These are phyloP conservation scores for Phaseolus coccineus DNA, from an alignment of 331 rosid genomes.

Conservation along the genomic window DNA sequence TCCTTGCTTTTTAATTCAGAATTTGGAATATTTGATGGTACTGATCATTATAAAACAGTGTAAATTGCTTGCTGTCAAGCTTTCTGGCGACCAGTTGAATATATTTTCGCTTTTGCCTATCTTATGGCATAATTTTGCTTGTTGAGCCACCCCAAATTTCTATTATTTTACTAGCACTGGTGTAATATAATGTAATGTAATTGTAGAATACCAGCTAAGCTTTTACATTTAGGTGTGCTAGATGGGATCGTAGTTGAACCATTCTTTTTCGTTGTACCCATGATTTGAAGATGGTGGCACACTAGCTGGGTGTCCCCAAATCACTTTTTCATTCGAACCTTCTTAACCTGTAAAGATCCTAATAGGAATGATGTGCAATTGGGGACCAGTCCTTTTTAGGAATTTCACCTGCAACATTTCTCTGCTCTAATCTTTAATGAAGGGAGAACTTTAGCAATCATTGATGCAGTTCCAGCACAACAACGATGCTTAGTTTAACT, in stretches of 20 bases:
- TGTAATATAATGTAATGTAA: background rate
- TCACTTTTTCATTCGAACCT: constrained; percentile 43
- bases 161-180: constrained; percentile 1
- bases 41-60: background rate
- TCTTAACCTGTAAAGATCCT: constrained; percentile 14
- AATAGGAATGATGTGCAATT: constrained; percentile 16
- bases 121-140: constrained; percentile 1
- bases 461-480: constrained; percentile 12
- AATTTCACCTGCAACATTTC: background rate
- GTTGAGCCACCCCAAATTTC: constrained; percentile 11
- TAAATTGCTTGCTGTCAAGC: constrained; percentile 37
- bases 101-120: constrained; percentile 15
- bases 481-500: constrained; percentile 18
- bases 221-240: constrained; percentile 21
- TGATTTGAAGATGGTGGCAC: constrained; percentile 25
- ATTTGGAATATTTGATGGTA: constrained; percentile 36
- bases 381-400: constrained; percentile 37
- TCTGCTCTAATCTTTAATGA: background rate
- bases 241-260: constrained; percentile 15
- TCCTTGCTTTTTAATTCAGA: background rate
- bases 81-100: constrained; percentile 41
- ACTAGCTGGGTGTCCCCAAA: constrained; percentile 36
- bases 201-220: constrained; percentile 1
- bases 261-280: constrained; percentile 36
- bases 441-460: constrained; percentile 3